Evolutionary conservation across 75 land plant genomes (phyloP), one percentile per base, ranked within the genome.

Genomic region (Pinus albicaulis): DNA sequence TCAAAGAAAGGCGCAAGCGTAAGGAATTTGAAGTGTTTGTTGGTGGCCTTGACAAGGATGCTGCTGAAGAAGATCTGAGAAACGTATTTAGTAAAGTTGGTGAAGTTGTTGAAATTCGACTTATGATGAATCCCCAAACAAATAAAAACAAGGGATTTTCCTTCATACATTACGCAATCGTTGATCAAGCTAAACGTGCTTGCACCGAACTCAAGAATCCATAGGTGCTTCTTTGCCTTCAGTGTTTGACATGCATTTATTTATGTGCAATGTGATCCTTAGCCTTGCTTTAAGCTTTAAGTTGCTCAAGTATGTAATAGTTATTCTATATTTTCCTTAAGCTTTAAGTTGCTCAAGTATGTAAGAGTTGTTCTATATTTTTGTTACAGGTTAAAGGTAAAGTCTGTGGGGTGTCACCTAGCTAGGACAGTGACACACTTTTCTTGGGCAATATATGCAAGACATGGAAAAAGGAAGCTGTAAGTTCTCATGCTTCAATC

Each of bases 131-230:
- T 75, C 71, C 68, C 34, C 58, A 59, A 7, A 79, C 86, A 0
- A 80, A 82, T 15, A 87, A 85, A 79, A 87, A 87, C 57, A 90
- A 90, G 64, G 92, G 92, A 1, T 90, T 84, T 85, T 89, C n/a
- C 92, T 90, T 90, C 58, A 82, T 90, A 14, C 68, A 71, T 11
- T 90, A 79, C 73, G 92, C 85, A 26, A 76, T 64, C 23, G 73
- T 68, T 57, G 92, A 87, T 70, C 83, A 87, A 59, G 92, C 87
- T 6, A 77, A 34, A 25, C 74, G 80, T 5, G 87, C 92, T 72
- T 41, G 79, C 31, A 38, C 80, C 55, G 89, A 89, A 36, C 63
- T 89, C 26, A 82, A 85, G 41, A 69, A 28, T 28, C 28, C 28
- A 28, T 1, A 28, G 28, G 28, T 28, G 28, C 58, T 31, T 65